Conservation (phyloP, 1,284 basidiomycete genomes). For the Tilletia indica region DNA sequence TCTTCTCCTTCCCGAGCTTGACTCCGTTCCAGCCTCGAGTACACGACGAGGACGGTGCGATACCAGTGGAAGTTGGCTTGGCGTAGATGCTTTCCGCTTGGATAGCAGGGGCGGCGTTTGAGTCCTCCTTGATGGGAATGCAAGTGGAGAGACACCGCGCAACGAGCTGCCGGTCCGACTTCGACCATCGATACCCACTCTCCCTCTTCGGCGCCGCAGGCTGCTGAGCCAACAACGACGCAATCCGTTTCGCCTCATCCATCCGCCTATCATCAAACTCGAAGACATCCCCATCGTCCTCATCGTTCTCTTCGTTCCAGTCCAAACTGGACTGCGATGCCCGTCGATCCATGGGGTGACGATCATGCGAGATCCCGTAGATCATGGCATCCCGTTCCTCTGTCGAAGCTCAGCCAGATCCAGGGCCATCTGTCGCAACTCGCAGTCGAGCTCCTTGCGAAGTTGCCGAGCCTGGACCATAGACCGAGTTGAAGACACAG, state of each 20-base stretch:
- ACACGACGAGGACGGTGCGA: background rate
- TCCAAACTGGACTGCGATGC: background rate
- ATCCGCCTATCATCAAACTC: constrained; percentile 4
- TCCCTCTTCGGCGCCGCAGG: background rate
- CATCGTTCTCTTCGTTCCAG: background rate
- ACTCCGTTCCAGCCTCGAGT: constrained; percentile 8
- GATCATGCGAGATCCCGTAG: background rate
- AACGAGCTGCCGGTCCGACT: background rate
- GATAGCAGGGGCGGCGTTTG: background rate
- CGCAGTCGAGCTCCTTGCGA: constrained; percentile 7
- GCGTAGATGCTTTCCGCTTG: background rate
- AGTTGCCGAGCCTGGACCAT: constrained; percentile 12
- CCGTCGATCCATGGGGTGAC: background rate
- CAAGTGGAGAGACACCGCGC: constrained; percentile 10
- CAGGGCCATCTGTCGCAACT: constrained; percentile 10
- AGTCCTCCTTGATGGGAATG: background rate
- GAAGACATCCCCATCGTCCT: background rate
- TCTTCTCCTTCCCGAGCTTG: background rate
- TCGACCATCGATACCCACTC: constrained; percentile 15
- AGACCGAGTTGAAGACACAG: constrained; percentile 2
- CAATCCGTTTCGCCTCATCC: background rate
- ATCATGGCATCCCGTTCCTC: background rate
- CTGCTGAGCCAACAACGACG: background rate
- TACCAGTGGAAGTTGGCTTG: background rate
- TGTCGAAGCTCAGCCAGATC: constrained; percentile 7